Percentiles rank a stretch among this genome's conserved stretches.
Conservation (phyloP, 2,329 filamentous ascomycete genomes). For the Clarireedia sp. region DNA sequence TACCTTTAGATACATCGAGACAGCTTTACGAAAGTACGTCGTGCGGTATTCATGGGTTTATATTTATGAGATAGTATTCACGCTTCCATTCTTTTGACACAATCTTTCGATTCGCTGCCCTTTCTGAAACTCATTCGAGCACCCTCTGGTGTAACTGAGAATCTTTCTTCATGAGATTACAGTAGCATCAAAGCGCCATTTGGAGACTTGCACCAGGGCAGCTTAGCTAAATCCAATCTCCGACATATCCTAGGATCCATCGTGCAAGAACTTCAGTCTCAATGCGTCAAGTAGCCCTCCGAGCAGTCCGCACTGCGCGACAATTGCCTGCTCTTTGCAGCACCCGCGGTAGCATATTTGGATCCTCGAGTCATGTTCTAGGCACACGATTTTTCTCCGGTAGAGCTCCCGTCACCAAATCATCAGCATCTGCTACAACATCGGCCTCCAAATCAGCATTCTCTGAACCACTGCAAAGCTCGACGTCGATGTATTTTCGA, state of each 20-base stretch:
- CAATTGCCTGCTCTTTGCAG: slow-evolving; percentile 53
- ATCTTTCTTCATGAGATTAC: background rate
- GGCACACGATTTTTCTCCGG: slow-evolving; percentile 38
- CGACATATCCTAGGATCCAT: background rate
- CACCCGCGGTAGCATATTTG: slow-evolving; percentile 37
- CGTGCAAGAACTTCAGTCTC: slow-evolving; percentile 23
- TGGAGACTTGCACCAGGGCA: background rate
- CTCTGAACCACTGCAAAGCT: slow-evolving; percentile 12
- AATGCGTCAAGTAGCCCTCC: slow-evolving; percentile 69
- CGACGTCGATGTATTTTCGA: slow-evolving; percentile 65
- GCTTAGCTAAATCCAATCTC: slow-evolving; percentile 7
- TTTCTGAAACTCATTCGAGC: background rate
- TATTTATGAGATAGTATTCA: background rate
- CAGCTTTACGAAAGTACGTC: background rate
- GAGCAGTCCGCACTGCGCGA: slow-evolving; percentile 60
- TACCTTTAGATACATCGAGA: background rate
- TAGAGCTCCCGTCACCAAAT: slow-evolving; percentile 7
- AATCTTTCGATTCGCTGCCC: too few relatives aligned
- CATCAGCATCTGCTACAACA: slow-evolving; percentile 16
- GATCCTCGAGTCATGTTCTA: slow-evolving; percentile 35
- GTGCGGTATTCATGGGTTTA: background rate
- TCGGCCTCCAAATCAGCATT: slow-evolving; percentile 20
- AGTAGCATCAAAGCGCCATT: slow-evolving; percentile 5
- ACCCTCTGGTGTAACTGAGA: too few relatives aligned
- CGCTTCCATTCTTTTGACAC: background rate